These are phyloP conservation scores for Geosmithia putterillii DNA, from an alignment of 2,329 filamentous ascomycete genomes.

Conservation along the genomic window DNA sequence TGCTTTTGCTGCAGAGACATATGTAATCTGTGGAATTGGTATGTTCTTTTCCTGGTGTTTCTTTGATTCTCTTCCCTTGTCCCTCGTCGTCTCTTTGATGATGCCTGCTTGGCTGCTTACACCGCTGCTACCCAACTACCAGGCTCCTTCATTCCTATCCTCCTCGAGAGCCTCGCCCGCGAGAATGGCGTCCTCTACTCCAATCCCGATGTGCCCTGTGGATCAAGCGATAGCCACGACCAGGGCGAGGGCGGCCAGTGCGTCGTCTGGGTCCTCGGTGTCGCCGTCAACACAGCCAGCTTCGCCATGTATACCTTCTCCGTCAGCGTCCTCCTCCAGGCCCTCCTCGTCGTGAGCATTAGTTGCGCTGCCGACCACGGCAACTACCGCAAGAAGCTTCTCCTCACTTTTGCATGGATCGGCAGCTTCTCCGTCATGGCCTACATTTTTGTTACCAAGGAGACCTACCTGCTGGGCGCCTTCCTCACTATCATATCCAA, in stretches of 20 bases:
- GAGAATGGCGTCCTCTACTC: slow-evolving; percentile 81
- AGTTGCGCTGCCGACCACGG: slow-evolving; percentile 94
- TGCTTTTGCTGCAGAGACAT: slow-evolving; percentile 91
- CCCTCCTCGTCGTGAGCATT: slow-evolving; percentile 87
- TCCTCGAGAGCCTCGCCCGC: slow-evolving; percentile 83
- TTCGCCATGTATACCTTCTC: slow-evolving; percentile 99
- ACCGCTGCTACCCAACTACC: background rate
- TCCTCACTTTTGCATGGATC: slow-evolving; percentile 72
- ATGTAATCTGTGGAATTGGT: slow-evolving; percentile 75
- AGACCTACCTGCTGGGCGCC: slow-evolving; percentile 68
- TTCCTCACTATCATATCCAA: slow-evolving; percentile 83
- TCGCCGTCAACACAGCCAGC: slow-evolving; percentile 87
- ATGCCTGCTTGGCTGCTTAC: background rate
- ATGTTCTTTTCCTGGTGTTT: slow-evolving; percentile 22
- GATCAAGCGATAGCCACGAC: slow-evolving; percentile 43
- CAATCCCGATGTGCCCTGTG: slow-evolving; percentile 66
- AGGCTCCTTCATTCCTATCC: slow-evolving; percentile 93
- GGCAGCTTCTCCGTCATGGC: slow-evolving; percentile 79
- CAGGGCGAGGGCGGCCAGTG: slow-evolving; percentile 54
- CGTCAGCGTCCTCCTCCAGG: slow-evolving; percentile 78
- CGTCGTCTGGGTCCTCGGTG: slow-evolving; percentile 67
- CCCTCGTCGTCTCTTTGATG: slow-evolving; percentile 2
- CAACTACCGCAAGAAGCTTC: slow-evolving; percentile 75
- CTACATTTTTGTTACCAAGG: slow-evolving; percentile 67
- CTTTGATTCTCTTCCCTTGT: too few species aligned